Base-by-base conservation (phyloP, 176 grass and related monocot species). In the Musa acuminata region DNA sequence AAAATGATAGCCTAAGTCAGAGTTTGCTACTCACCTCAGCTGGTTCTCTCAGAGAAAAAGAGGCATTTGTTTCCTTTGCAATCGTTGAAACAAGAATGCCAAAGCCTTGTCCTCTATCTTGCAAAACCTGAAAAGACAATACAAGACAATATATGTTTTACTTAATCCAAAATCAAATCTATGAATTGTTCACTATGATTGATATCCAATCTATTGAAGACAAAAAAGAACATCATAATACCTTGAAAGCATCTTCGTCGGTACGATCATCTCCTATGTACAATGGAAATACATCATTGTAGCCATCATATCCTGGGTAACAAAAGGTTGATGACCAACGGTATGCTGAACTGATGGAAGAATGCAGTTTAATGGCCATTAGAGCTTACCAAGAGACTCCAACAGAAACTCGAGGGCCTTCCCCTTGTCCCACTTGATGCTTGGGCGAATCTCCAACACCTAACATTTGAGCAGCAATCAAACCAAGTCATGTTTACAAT, bases 371-470 rank as follows among this genome's bases (percentile, higher is more conserved):
- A 69, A 13, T 69, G 27, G 25, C 8, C 1, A 17, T 29, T 11
- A 48, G 69, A 23, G 14, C 13, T 11, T 74, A 74, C 72, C 72
- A 16, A 58, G 72, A 55, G 72, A 74, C 53, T 74, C 24, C 72
- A 74, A 74, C 24, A 74, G 29, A 50, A 74, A 74, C 72, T 74
- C 72, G 13, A 74, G 72, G 50, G 72, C 72, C 52, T 74, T 74
- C 51, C 72, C 72, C 14, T 74, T 74, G 72, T 74, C 72, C 72
- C 72, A 74, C 51, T 74, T 74, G 57, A 74, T 74, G 57, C n/a
- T 74, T 9, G 72, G 72, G 20, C 72, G 72, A 74, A 74, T 55
- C 72, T 74, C 72, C 72, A 74, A 58, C 50, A 74, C 72, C 72
- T 74, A 21, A 74, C 26, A 6, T 74, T 9, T 25, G 58, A 48